These are phyloP conservation scores for Penicillium aurantiogriseum DNA, from an alignment of 2,329 filamentous ascomycete species.

Conservation along the genomic window DNA sequence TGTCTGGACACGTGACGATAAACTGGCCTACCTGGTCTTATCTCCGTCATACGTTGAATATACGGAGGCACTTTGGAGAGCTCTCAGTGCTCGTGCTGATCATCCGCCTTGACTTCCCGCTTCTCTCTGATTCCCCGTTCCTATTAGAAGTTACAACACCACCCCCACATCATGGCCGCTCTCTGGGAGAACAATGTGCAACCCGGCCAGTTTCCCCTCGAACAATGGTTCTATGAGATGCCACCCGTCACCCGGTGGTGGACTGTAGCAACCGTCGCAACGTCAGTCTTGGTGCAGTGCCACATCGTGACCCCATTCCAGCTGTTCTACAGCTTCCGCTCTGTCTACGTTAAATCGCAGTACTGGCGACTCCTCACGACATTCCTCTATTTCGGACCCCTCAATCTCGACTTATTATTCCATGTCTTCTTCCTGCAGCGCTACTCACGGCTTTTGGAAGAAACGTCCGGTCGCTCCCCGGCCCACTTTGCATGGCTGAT, in stretches of 20 bases:
- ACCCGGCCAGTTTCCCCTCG: conserved; percentile 70
- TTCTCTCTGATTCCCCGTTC: background rate
- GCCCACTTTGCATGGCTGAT: conserved; percentile 96
- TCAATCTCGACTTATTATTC: conserved; percentile 91
- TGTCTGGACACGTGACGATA: conserved; percentile 11
- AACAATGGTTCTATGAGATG: conserved; percentile 99
- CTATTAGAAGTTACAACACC: background rate
- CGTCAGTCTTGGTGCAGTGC: conserved; percentile 87
- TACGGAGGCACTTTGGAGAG: background rate
- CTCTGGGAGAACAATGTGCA: conserved; percentile 47
- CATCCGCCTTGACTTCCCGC: background rate
- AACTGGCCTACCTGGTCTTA: conserved; percentile 8
- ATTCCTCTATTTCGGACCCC: conserved; percentile 94
- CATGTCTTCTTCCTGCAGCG: conserved; percentile 98
- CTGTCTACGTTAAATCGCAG: conserved; percentile 90
- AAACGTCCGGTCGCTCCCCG: conserved; percentile 85
- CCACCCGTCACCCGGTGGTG: conserved; percentile 94
- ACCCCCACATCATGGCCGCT: conserved; percentile 38
- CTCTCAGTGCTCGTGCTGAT: conserved; percentile 6
- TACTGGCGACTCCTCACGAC: conserved; percentile 97
- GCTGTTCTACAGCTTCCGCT: conserved; percentile 92
- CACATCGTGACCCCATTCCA: conserved; percentile 90
- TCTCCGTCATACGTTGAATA: conserved; percentile 8
- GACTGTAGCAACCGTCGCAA: conserved; percentile 88
- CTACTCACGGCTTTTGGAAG: conserved; percentile 91